Evolutionary conservation across 805 yeast genomes (phyloP).

Genomic region (Candida tallmaniae): DNA sequence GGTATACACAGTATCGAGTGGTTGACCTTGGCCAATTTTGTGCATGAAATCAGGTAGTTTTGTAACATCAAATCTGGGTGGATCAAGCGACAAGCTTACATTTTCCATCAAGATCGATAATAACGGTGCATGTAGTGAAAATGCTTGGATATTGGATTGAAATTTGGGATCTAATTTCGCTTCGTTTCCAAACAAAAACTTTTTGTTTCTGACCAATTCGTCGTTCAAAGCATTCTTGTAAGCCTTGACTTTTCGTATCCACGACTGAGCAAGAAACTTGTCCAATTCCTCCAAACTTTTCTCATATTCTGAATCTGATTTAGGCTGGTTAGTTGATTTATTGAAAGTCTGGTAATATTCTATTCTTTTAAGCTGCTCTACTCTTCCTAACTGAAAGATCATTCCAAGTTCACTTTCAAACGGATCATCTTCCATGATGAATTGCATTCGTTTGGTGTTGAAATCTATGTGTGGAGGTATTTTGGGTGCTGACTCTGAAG

Average conservation of each 20-base stretch:
- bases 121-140: constrained; percentile 32
- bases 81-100: constrained; percentile 19
- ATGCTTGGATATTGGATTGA: constrained; percentile 24
- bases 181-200: constrained; percentile 35
- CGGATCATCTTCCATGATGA: constrained; percentile 42
- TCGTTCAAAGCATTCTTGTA: constrained; percentile 35
- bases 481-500: constrained; percentile 26
- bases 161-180: constrained; percentile 12
- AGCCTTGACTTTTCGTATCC: constrained; percentile 64
- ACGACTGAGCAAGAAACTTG: constrained; percentile 53
- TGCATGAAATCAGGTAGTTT: constrained; percentile 59
- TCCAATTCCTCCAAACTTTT: constrained; percentile 30
- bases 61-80: constrained; percentile 23
- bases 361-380: constrained; percentile 36
- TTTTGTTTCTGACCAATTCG: constrained; percentile 33
- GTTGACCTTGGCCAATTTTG: constrained; percentile 79
- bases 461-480: constrained; percentile 25
- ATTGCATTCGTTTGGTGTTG: constrained; percentile 22
- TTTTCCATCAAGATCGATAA: constrained; percentile 25
- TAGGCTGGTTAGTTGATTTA: background rate
- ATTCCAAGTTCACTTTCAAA: constrained; percentile 37
- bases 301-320: constrained; percentile 1
- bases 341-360: constrained; percentile 27
- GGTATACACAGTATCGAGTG: constrained; percentile 63
- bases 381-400: constrained; percentile 38